phyloP scores from a whole-genome alignment of 2,329 filamentous ascomycete genomes.

The Metarhizium sp. region DNA sequence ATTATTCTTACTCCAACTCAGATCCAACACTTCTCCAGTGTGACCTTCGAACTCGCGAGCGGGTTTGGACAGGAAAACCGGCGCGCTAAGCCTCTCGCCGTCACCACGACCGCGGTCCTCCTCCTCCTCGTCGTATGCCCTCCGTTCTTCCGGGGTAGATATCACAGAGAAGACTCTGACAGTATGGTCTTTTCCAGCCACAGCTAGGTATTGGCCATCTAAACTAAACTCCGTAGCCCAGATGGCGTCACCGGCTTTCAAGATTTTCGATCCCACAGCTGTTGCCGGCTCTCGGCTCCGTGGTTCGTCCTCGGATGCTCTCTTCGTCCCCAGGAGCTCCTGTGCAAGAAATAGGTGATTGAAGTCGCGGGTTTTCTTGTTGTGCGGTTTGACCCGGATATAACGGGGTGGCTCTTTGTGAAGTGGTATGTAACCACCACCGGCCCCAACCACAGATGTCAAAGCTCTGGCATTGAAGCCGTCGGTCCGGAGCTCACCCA shows the following conservation, averaged over 20 bases:
- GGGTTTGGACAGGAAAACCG: conserved; percentile 77
- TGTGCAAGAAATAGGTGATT: conserved; percentile 86
- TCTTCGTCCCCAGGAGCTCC: conserved; percentile 61
- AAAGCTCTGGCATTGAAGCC: conserved; percentile 79
- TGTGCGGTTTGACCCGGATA: conserved; percentile 72
- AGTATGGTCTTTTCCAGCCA: conserved; percentile 80
- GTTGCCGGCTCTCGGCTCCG: conserved; percentile 23
- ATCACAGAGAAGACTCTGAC: conserved; percentile 87
- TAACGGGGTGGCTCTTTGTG: conserved; percentile 87
- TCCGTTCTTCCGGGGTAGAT: conserved; percentile 69
- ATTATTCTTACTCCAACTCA: conserved; percentile 99
- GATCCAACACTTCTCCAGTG: conserved; percentile 73
- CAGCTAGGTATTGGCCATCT: conserved; percentile 83
- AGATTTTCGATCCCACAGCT: conserved; percentile 29
- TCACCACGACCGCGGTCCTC: conserved; percentile 17
- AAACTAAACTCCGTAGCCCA: conserved; percentile 92
- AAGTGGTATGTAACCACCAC: conserved; percentile 67
- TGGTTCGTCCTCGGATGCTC: conserved; percentile 18
- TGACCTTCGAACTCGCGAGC: conserved; percentile 76
- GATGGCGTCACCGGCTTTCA: conserved; percentile 55
- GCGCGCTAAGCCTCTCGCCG: conserved; percentile 67
- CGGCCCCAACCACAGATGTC: conserved; percentile 61
- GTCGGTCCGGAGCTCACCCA: conserved; percentile 59
- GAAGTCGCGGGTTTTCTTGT: conserved; percentile 76
- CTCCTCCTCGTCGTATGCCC: conserved; percentile 58